Percentiles rank a stretch among this genome's conserved stretches.
phyloP scores from a whole-genome alignment of 371 early-diverging fungal species.

The Mucor saturninus region DNA sequence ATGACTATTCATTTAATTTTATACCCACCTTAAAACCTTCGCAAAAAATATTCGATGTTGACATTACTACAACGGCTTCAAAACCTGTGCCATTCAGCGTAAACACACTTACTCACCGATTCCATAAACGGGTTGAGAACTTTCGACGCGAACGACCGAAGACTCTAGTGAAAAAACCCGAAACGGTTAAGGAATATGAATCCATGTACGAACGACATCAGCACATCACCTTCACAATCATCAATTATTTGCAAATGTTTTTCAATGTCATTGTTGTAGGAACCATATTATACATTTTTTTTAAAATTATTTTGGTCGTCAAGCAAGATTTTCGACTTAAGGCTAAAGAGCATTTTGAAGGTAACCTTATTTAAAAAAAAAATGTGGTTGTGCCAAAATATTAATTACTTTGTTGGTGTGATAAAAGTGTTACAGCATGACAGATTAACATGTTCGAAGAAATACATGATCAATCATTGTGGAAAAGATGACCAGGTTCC shows the following conservation, averaged over 20 bases:
- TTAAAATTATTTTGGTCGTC: conserved; percentile 65
- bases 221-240: conserved; percentile 27
- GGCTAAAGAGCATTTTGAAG: conserved; percentile 65
- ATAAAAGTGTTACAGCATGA: conserved; percentile 59
- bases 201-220: conserved; percentile 27
- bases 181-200: conserved; percentile 1
- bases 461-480: conserved; percentile 81
- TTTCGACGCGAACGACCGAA: background rate
- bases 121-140: background rate
- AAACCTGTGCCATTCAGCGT: background rate
- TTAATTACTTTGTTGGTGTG: background rate
- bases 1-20: conserved; percentile 28
- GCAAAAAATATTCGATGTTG: conserved; percentile 28
- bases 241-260: conserved; percentile 62
- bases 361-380: conserved; percentile 28
- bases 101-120: background rate
- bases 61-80: background rate
- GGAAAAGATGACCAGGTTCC: conserved; percentile 75
- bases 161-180: background rate
- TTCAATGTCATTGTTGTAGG: conserved; percentile 66
- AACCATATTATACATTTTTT: conserved; percentile 57
- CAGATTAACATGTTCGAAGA: conserved; percentile 68
- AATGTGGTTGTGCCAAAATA: too few relatives aligned
- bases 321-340: conserved; percentile 72
- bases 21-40: conserved; percentile 23